Evolutionary conservation across 345 rosid species (phyloP), one percentile per base, ranked within the genome.

Genomic region (Rhizophora mangle): DNA sequence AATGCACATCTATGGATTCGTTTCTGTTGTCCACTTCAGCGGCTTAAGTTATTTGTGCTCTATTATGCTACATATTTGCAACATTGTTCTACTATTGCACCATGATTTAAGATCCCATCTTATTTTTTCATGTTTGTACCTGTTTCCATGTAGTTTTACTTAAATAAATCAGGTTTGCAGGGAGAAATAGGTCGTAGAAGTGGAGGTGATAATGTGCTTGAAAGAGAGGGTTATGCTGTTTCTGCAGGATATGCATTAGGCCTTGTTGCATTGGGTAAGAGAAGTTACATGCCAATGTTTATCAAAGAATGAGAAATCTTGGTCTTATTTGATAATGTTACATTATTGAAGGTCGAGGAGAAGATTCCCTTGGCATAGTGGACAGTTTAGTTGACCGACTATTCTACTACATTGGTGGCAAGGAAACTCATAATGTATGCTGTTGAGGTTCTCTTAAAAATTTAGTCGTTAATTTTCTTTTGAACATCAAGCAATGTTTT

Each of bases 221-320:
- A 94, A 82, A 88, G 99, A 84, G 99, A 94, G 84, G 99, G 96
- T 51, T 88, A 94, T 88, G 97, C 96, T 76, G 93, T 89, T 76
- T 87, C 99, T 81, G 97, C 99, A n/a, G 99, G 99, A 75, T 89
- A 91, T 82, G 74, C 99, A 53, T 74, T 94, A 79, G 99, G 99
- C 81, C 97, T 94, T 78, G 96, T 92, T 69, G 92, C 97, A 61
- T 73, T 94, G 82, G 99, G 99, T 94, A 87, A 63, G 86, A 57
- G 60, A 59, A 57, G 36, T 78, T 72, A 34, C 29, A 34, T 63
- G 73, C 56, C 72, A 66, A 43, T 43, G 64, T 15, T 27, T 30
- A 15, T 61, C 18, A n/a, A 62, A 64, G 56, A 36, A 37, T 43
- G n/a, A 60, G 3, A 64, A 36, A 3, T 26, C 34, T 11, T 60